Evolutionary conservation across 1,284 basidiomycete genomes (phyloP).

Genomic region (Neonothopanus nambi): DNA sequence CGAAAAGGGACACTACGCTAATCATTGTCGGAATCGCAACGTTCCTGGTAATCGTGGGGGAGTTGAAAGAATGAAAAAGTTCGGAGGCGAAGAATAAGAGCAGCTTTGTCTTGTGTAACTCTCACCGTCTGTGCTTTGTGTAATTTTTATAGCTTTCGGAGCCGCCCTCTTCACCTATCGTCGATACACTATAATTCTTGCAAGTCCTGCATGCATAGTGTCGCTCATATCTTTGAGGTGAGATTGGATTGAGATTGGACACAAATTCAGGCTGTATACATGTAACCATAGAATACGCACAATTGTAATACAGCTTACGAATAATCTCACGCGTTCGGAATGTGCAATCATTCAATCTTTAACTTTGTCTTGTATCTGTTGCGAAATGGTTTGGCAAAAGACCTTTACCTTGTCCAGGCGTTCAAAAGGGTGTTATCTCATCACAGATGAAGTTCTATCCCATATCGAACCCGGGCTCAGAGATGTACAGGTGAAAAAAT

Average conservation of each 20-base stretch:
- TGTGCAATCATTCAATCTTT: background rate
- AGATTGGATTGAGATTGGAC: no score
- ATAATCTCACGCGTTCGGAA: no score
- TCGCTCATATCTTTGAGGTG: no score
- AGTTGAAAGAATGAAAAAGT: slow-evolving; percentile 48
- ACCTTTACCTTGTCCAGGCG: slow-evolving; percentile 68
- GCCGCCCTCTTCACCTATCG: no score
- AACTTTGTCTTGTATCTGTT: background rate
- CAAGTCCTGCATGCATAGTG: no score
- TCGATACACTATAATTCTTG: no score
- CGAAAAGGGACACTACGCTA: slow-evolving; percentile 93
- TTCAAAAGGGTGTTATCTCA: slow-evolving; percentile 80
- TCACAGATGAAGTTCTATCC: slow-evolving; percentile 75
- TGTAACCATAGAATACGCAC: no score
- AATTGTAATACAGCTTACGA: no score
- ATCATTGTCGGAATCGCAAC: slow-evolving; percentile 85
- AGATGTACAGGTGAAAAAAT: slow-evolving; percentile 58
- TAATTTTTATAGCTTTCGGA: no score
- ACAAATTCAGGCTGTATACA: no score
- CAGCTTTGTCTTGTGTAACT: background rate
- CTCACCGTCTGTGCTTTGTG: no score
- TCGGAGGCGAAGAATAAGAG: slow-evolving; percentile 26
- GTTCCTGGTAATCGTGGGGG: slow-evolving; percentile 61
- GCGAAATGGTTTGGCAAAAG: slow-evolving; percentile 88
- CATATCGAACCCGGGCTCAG: slow-evolving; percentile 77